Percentiles rank a stretch among this genome's conserved stretches.
Conservation (phyloP, 768 basidiomycete genomes). For the Ramaria sp. region DNA sequence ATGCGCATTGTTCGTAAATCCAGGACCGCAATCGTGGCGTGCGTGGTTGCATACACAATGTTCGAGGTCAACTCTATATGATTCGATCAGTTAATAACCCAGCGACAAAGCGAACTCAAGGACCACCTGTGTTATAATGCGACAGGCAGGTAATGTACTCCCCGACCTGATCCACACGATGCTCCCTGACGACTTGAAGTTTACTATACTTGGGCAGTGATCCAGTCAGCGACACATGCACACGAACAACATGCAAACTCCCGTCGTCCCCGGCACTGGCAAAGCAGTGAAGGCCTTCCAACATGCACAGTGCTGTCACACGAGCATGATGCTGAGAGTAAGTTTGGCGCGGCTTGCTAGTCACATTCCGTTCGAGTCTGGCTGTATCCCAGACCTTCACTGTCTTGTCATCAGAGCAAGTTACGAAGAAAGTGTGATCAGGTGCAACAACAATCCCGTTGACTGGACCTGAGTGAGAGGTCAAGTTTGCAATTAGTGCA, state of each 20-base stretch:
- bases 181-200: slow-evolving; percentile 71
- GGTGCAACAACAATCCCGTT: slow-evolving; percentile 81
- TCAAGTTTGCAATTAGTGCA: slow-evolving; percentile 72
- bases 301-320: slow-evolving; percentile 58
- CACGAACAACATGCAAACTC: slow-evolving; percentile 49
- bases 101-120: not conserved
- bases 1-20: slow-evolving; percentile 81
- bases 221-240: slow-evolving; percentile 58
- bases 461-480: slow-evolving; percentile 71
- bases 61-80: slow-evolving; percentile 60
- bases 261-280: slow-evolving; percentile 34
- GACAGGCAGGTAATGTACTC: slow-evolving; percentile 80
- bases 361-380: slow-evolving; percentile 88
- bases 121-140: slow-evolving; percentile 40
- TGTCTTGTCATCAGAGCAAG: slow-evolving; percentile 28
- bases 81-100: not conserved
- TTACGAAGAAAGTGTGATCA: slow-evolving; percentile 76
- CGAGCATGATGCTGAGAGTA: slow-evolving; percentile 61
- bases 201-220: slow-evolving; percentile 76
- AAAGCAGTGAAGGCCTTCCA: slow-evolving; percentile 85
- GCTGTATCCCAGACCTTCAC: slow-evolving; percentile 48
- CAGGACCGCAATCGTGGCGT: slow-evolving; percentile 60
- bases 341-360: slow-evolving; percentile 67
- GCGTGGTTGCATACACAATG: slow-evolving; percentile 77
- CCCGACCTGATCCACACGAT: slow-evolving; percentile 56